Evolutionary conservation across 192 early-diverging fungal species (phyloP).

Genomic region (Coemansia furcata): DNA sequence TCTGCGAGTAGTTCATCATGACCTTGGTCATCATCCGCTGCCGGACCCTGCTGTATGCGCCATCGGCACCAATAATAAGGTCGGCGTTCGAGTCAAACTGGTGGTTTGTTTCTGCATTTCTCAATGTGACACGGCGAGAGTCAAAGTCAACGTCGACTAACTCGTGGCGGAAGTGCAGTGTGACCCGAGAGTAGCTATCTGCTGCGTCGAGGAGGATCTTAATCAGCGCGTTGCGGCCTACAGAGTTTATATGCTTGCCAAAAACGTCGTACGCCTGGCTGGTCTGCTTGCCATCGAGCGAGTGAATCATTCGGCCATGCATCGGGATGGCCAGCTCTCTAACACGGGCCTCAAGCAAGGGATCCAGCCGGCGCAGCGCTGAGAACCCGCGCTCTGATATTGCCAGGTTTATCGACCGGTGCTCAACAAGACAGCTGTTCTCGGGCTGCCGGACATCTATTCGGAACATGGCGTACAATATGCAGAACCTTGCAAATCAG

Average conservation of each 20-base stretch:
- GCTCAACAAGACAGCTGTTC: conserved; percentile 52
- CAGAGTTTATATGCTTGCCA: conserved; percentile 92
- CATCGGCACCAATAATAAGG: conserved; percentile 87
- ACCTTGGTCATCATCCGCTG: conserved; percentile 75
- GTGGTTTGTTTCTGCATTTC: conserved; percentile 31
- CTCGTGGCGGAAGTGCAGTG: conserved; percentile 73
- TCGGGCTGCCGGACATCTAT: conserved; percentile 66
- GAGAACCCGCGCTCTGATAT: conserved; percentile 83
- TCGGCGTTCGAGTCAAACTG: conserved; percentile 58
- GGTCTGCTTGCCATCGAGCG: conserved; percentile 62
- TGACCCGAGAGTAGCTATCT: conserved; percentile 64
- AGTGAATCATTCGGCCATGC: conserved; percentile 91
- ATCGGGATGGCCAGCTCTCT: conserved; percentile 79
- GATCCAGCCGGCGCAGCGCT: conserved; percentile 70
- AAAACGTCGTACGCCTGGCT: conserved; percentile 87
- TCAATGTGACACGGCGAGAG: conserved; percentile 48
- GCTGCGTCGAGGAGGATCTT: conserved; percentile 75
- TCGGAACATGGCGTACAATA: background rate
- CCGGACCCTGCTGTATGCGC: conserved; percentile 78
- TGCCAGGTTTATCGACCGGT: conserved; percentile 93
- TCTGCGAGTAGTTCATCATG: conserved; percentile 82
- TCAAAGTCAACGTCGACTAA: conserved; percentile 73
- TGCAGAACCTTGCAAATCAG: background rate
- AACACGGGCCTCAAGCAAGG: conserved; percentile 64
- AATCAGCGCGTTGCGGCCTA: conserved; percentile 82